These are phyloP conservation scores for Euphorbia corollata DNA, from an alignment of 441 rosid species.

Conservation along the genomic window DNA sequence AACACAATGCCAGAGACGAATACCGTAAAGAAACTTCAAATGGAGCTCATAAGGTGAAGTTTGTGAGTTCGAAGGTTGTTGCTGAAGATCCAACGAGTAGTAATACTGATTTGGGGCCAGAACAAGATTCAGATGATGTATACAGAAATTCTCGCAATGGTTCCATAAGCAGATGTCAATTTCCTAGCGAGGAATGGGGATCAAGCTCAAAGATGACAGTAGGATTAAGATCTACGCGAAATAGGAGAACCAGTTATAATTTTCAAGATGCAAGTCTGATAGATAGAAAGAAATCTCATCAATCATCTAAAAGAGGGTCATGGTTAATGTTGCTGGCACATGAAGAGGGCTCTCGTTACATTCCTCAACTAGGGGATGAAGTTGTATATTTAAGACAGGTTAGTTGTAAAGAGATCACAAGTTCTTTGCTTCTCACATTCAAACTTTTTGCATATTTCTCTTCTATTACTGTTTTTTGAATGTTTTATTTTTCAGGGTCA, in stretches of 20 bases:
- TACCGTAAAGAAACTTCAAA: slow-evolving; percentile 34
- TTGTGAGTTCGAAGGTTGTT: slow-evolving; percentile 30
- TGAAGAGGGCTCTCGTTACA: slow-evolving; percentile 88
- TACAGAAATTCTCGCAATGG: slow-evolving; percentile 21
- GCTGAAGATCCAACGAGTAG: slow-evolving; percentile 26
- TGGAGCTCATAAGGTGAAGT: slow-evolving; percentile 32
- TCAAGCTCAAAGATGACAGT: slow-evolving; percentile 60
- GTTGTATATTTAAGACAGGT: slow-evolving; percentile 91
- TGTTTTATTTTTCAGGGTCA: slow-evolving; percentile 67
- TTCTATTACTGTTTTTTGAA: slow-evolving; percentile 12
- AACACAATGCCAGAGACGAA: slow-evolving; percentile 28
- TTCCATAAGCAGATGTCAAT: slow-evolving; percentile 36
- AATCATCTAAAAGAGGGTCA: slow-evolving; percentile 47
- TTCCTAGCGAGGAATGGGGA: slow-evolving; percentile 54
- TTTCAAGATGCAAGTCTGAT: slow-evolving; percentile 49
- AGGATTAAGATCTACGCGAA: slow-evolving; percentile 75
- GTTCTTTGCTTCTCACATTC: slow-evolving; percentile 15
- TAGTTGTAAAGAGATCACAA: slow-evolving; percentile 17
- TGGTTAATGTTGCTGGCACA: slow-evolving; percentile 81
- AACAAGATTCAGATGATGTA: slow-evolving; percentile 35
- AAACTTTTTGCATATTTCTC: neutral
- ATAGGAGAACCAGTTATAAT: slow-evolving; percentile 62
- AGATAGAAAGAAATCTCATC: slow-evolving; percentile 48
- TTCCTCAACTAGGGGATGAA: slow-evolving; percentile 90
- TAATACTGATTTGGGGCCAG: slow-evolving; percentile 23